phyloP scores from a whole-genome alignment of 1,139 yeast genomes.

The Wickerhamomyces sp. region DNA sequence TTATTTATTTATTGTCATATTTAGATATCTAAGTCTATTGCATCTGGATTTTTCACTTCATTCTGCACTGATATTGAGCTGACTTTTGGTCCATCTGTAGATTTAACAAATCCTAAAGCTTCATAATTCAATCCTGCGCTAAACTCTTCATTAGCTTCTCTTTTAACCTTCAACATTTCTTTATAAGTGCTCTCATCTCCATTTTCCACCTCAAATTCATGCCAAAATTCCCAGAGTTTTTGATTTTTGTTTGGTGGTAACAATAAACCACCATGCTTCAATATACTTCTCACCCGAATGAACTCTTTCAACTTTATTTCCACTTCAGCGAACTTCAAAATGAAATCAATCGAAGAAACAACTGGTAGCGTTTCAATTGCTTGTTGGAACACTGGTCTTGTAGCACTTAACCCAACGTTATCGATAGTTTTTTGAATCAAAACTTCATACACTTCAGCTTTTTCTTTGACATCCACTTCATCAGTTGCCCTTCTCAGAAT shows the following conservation, averaged over 20 bases:
- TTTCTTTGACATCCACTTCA: conserved; percentile 19
- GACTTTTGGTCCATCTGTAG: conserved; percentile 31
- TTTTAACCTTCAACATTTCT: conserved; percentile 65
- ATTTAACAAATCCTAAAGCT: conserved; percentile 55
- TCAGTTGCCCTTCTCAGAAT: conserved; percentile 40
- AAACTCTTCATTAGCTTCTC: conserved; percentile 43
- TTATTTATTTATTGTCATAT: not conserved
- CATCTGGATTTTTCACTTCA: conserved; percentile 50
- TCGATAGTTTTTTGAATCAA: conserved; percentile 20
- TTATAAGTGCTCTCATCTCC: conserved; percentile 74
- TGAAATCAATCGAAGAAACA: conserved; percentile 30
- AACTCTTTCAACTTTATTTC: conserved; percentile 47
- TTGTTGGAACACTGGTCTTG: conserved; percentile 37
- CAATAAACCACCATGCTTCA: conserved; percentile 43
- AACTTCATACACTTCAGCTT: conserved; percentile 14
- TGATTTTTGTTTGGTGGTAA: conserved; percentile 35
- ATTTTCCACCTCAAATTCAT: conserved; percentile 60
- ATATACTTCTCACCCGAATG: conserved; percentile 58
- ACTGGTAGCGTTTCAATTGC: conserved; percentile 40
- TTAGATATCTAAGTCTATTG: conserved; percentile 54
- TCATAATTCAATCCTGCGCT: conserved; percentile 34
- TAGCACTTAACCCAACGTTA: conserved; percentile 31
- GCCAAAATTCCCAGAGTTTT: conserved; percentile 63
- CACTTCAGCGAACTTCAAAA: conserved; percentile 39
- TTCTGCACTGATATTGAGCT: conserved; percentile 16